Evolutionary conservation across 495 filamentous ascomycete genomes (phyloP), one percentile per base, ranked within the genome.

Genomic region (Neurospora sp.): DNA sequence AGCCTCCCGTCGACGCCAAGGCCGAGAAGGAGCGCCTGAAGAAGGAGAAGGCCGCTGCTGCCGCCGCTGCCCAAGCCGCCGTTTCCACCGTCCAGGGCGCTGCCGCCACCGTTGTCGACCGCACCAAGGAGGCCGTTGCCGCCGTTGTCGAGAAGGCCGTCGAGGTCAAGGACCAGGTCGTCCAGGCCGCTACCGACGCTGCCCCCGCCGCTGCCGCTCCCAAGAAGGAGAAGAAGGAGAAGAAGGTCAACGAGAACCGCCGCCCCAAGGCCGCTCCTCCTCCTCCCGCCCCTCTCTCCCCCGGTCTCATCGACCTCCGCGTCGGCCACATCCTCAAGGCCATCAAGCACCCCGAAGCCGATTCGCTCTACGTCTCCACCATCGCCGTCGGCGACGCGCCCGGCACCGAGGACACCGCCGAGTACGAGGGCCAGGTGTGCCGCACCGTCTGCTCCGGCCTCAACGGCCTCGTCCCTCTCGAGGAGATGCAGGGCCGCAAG

Each of bases 301-400:
- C 96, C 11, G 87, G 87, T 71, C 86, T 96, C 46, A 97, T 99
- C 78, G 96, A 99, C 79, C 89, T 99, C 48, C 91, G 96, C 69
- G 94, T 98, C 70, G 96, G 96, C 70, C 96, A 99, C 85, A 97
- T 99, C 77, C 89, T 99, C 77, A 93, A 96, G 83, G 94, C 94
- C 22, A 88, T 93, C 83, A 92, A 93, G 79, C 96, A 99, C 85
- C 96, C 96, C 68, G 96, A 98, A 78, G 96, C 96, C 74, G 96
- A 99, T 84, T 94, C 92, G 14, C 88, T 99, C 35, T 99, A 89
- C 81, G 96, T 99, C 71, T 96, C 92, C 71, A 98, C 94, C n/a
- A 97, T 99, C 78, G 93, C 93, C 73, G 94, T 93, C 84, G 96
- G 96, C 71, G 96, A 99, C 82, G 84, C 91, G 70, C 85, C 92